phyloP scores from a whole-genome alignment of 164 flowering plant genomes.

The Berberis vulgaris region DNA sequence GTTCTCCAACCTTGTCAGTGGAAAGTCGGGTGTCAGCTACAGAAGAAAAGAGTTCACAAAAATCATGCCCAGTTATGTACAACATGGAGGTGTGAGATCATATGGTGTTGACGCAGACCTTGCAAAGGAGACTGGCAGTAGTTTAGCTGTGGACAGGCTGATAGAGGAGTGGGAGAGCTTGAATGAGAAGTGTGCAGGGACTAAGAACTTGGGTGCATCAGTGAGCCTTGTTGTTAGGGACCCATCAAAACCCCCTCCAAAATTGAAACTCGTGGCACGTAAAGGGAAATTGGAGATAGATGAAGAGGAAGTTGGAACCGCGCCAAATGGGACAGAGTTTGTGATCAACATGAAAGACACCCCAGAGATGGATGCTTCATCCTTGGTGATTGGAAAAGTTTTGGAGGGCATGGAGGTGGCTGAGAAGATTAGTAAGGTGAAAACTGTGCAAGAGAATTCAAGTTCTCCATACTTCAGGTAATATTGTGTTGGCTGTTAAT shows the following conservation, averaged over 20 bases:
- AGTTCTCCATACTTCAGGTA: slow-evolving; percentile 88
- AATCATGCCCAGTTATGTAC: slow-evolving; percentile 80
- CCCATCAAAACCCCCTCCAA: slow-evolving; percentile 75
- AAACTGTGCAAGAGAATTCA: slow-evolving; percentile 87
- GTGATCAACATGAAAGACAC: slow-evolving; percentile 52
- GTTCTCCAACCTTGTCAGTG: slow-evolving; percentile 50
- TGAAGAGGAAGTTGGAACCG: slow-evolving; percentile 60
- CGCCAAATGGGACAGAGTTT: slow-evolving; percentile 91
- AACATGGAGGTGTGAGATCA: slow-evolving; percentile 85
- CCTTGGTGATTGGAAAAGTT: slow-evolving; percentile 67
- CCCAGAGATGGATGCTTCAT: slow-evolving; percentile 70
- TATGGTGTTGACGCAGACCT: slow-evolving; percentile 80
- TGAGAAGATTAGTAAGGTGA: slow-evolving; percentile 54
- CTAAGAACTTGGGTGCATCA: slow-evolving; percentile 49
- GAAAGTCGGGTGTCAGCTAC: slow-evolving; percentile 73
- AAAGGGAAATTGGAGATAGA: slow-evolving; percentile 79
- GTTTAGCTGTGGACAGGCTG: slow-evolving; percentile 27
- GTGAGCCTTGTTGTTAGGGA: slow-evolving; percentile 73
- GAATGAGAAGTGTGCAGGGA: slow-evolving; percentile 35
- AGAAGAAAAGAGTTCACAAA: slow-evolving; percentile 84
- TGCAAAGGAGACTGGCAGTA: slow-evolving; percentile 40
- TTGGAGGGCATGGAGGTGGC: slow-evolving; percentile 79
- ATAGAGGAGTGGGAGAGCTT: slow-evolving; percentile 33
- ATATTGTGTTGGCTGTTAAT: not conserved
- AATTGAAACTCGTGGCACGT: slow-evolving; percentile 70